A percentile compares a stretch with the other conserved stretches of the same genome.
phyloP scores from a whole-genome alignment of 2,329 filamentous ascomycete species.

The Emydomyces testavorans region DNA sequence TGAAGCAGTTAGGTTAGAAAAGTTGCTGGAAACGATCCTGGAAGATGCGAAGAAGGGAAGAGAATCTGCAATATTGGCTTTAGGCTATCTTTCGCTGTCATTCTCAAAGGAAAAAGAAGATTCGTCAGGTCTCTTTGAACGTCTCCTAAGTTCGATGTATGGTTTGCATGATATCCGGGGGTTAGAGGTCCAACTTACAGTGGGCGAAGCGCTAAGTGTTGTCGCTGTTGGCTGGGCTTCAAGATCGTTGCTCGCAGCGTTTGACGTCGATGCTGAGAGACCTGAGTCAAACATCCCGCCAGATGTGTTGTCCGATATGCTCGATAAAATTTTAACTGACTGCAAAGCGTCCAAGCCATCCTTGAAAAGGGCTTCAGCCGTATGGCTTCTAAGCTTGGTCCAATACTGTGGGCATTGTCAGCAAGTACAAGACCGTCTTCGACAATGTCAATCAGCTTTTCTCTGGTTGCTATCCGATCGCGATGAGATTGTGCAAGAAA shows the following conservation, averaged over 20 bases:
- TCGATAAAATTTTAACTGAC: conserved; percentile 64
- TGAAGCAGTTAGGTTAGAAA: conserved; percentile 27
- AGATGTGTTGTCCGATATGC: conserved; percentile 41
- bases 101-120: conserved; percentile 29
- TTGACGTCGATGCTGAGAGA: conserved; percentile 56
- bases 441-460: conserved; percentile 75
- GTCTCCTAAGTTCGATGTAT: conserved; percentile 58
- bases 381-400: conserved; percentile 86
- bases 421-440: conserved; percentile 60
- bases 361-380: conserved; percentile 79
- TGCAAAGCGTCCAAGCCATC: conserved; percentile 80
- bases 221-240: conserved; percentile 73
- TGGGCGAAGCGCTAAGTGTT: conserved; percentile 77
- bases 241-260: conserved; percentile 58
- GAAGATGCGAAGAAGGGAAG: conserved; percentile 65
- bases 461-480: conserved; percentile 75
- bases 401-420: conserved; percentile 76
- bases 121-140: conserved; percentile 26
- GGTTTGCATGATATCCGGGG: conserved; percentile 72
- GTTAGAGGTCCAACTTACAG: conserved; percentile 76
- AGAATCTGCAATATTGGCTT: conserved; percentile 66
- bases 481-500: conserved; percentile 92
- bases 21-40: conserved; percentile 52
- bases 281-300: conserved; percentile 30
- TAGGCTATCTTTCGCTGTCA: conserved; percentile 61